Evolutionary conservation across 2,329 filamentous ascomycete species (phyloP).

Genomic region (Fusarium dimerum): DNA sequence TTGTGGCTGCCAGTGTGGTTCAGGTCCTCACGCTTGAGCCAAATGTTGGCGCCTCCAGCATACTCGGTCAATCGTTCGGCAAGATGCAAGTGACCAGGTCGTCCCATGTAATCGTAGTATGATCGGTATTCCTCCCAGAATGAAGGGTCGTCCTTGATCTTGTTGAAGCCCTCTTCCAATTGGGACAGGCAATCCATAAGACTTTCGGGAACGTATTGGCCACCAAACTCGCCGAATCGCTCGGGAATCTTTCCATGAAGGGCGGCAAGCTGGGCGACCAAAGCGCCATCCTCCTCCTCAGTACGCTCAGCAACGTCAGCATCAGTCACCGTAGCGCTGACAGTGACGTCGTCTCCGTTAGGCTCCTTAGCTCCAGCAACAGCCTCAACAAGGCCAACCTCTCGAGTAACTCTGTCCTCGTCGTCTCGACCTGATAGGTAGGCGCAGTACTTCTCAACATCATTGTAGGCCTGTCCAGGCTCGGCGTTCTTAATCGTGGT

Average conservation of each 20-base stretch:
- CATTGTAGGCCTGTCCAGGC: conserved; percentile 51
- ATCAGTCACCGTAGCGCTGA: conserved; percentile 64
- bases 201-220: conserved; percentile 95
- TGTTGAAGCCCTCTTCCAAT: conserved; percentile 87
- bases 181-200: conserved; percentile 95
- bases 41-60: conserved; percentile 92
- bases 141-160: conserved; percentile 79
- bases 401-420: conserved; percentile 51
- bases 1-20: conserved; percentile 99
- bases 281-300: conserved; percentile 53
- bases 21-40: conserved; percentile 95
- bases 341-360: conserved; percentile 46
- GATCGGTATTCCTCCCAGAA: conserved; percentile 98
- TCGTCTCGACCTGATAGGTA: conserved; percentile 56
- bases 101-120: conserved; percentile 96
- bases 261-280: conserved; percentile 83
- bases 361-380: conserved; percentile 53
- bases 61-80: conserved; percentile 86
- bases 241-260: conserved; percentile 80
- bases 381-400: conserved; percentile 71
- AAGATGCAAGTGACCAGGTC: conserved; percentile 87
- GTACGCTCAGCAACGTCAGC: conserved; percentile 69
- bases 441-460: conserved; percentile 84
- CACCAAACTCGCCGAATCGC: conserved; percentile 93
- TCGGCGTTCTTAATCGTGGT: conserved; percentile 60